Base-by-base conservation (phyloP, 2,329 filamentous ascomycete genomes). In the Aspergillus arachidicola region DNA sequence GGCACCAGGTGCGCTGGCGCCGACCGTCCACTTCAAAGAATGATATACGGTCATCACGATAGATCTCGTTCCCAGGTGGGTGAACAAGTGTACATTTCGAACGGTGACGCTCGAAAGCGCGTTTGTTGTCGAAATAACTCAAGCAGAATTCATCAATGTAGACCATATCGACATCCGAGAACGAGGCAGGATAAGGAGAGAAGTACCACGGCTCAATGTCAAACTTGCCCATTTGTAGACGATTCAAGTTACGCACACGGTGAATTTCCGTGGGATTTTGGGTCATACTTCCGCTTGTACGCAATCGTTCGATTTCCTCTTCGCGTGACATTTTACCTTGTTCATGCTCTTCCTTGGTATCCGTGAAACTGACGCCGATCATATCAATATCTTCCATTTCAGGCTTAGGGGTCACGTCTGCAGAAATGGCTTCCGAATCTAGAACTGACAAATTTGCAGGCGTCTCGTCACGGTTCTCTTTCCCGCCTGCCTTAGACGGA, bases 181-280 rank as follows among this genome's bases (percentile, higher is more conserved):
- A 98, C 2, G 89, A 84, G 73, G 96, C 91, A 0, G 95, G 95
- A 72, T 99, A 99, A 0, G 95, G 95, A 6, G 93, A 97, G 81
- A 99, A 99, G 78, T 99, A 99, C 95, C 95, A 99, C 0, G 95
- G 95, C 76, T 96, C 96, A 50, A 99, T 87, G 72, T 97, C 93
- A 75, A 89, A 91, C 70, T 90, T 89, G 51, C 95, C 96, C 84
- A 99, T 98, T 76, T 98, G 94, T 4, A 99, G 90, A 69, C 91
- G 94, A 60, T 92, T 92, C 68, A 99, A 89, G 75, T 99, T 99
- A 73, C 95, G 90, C 60, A 99, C 96, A 59, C 96, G 91, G 28
- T 94, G 94, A 65, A 99, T 93, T 75, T 99, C 96, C 14, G 94
- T 93, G 62, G 96, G 95, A 69, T 98, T 98, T 76, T 99, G 96